Evolutionary conservation across 2,329 filamentous ascomycete species (phyloP), one percentile per base, ranked within the genome.

Genomic region (Ceratocystis diversiconidia): DNA sequence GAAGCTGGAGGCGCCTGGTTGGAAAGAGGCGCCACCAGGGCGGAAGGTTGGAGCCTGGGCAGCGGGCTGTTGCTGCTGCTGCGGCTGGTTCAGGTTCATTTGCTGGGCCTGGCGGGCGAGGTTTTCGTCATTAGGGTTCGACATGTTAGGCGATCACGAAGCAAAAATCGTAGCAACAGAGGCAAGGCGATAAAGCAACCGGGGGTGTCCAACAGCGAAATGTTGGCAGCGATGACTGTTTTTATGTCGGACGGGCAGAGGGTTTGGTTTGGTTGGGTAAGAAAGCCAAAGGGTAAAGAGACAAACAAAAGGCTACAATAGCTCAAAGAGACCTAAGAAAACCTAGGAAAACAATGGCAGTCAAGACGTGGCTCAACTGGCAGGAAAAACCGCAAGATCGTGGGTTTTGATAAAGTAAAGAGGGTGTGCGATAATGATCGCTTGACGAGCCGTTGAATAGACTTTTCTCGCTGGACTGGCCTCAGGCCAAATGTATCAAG

Each of bases 51-150:
- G 76, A 67, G 77, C 79, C 68, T 75, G 76, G 67, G 76, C 78
- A 67, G 74, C 74, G 69, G 73, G 75, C 70, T 76, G 76, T 69
- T 77, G 75, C 64, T 79, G 79, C 74, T 92, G 36, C 75, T 91
- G 82, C 74, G 88, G 86, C 71, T 87, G 84, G 69, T 89, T 84
- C 75, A 95, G 84, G 74, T 84, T 84, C 71, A 89, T 87, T 72
- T 92, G 87, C 79, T 90, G 87, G 69, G 84, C 85, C 65, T 86
- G 80, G 72, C 86, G 85, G 73, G 92, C 89, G 73, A 95, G 90
- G 78, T 97, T 92, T 89, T 94, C 97, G 69, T 91, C 96, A 76
- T 95, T 91, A 72, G 90, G 88, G 76, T 92, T 86, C 72, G 92
- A 88, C 91, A 96, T 96, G 73, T 65, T 81, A 4, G 36, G 36